Evolutionary conservation across 163 green algal species (phyloP), one percentile per base, ranked within the genome.

Genomic region (Volvox carteri): DNA sequence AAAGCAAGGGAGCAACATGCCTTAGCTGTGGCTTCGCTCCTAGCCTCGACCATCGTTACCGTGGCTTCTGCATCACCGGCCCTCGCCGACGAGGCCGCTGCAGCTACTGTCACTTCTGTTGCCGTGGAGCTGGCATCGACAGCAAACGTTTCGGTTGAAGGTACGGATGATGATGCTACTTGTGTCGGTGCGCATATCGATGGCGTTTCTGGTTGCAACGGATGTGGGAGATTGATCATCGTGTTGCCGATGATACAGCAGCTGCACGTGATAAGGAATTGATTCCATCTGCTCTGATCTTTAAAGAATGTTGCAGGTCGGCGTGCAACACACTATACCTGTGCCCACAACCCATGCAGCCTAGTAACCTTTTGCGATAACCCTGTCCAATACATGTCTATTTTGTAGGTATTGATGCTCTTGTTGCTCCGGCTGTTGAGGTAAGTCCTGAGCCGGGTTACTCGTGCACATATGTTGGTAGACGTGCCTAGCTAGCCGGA

Each of bases 131-230:
- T n/a, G 5, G 28, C 21, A 28, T 46, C 25, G 30, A 11, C n/a
- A 25, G 25, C 46, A 25, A 7, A 46, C 4, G 42, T 9, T 6
- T 42, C 46, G 23, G 44, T 80, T 44, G 73, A 65, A 3, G 73
- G 73, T 80, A 65, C 35, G 73, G 73, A 42, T 80, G 73, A 65
- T 80, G 73, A 42, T 80, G 73, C 73, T 5, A 19, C 44, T n/a
- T 1, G 2, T 65, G 73, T 50, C 37, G 68, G n/a, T n/a, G n/a
- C n/a, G n/a, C n/a, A 44, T 5, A 41, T 12, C 62, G 62, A 74
- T 41, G 62, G 62, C 62, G n/a, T 74, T 33, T 8, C 37, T 74
- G 62, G 7, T 74, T n/a, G n/a, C n/a, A n/a, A n/a, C n/a, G n/a
- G n/a, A n/a, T n/a, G n/a, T n/a, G n/a, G n/a, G n/a, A n/a, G n/a